Percentiles rank a stretch among this genome's conserved stretches.
Conservation (phyloP, 2,329 filamentous ascomycete genomes). For the Dactylella cylindrospora region DNA sequence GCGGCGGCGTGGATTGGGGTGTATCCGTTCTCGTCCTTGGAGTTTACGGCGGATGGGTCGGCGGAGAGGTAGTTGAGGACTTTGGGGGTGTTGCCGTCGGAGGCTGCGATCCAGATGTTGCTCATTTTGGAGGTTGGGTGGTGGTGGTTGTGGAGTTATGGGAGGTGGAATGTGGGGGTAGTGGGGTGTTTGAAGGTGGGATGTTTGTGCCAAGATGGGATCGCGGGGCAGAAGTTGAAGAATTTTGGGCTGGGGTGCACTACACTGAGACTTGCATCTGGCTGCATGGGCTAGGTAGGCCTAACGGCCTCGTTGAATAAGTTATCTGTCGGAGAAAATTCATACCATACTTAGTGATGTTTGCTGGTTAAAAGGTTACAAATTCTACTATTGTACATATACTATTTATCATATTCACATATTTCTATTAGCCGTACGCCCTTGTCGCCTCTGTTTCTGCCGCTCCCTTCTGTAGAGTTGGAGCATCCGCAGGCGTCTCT, state of each 20-base stretch:
- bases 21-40: slow-evolving; percentile 89
- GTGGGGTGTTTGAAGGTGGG: slow-evolving; percentile 25
- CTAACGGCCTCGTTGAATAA: too few relatives aligned
- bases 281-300: neutral
- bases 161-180: neutral
- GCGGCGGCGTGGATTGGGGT: slow-evolving; percentile 89
- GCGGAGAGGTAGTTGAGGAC: slow-evolving; percentile 73
- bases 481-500: neutral
- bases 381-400: too few relatives aligned
- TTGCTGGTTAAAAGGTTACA: too few relatives aligned
- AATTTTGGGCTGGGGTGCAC: neutral
- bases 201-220: slow-evolving; percentile 31
- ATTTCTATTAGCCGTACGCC: too few relatives aligned
- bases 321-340: too few relatives aligned
- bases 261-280: too few relatives aligned
- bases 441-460: too few relatives aligned
- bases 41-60: slow-evolving; percentile 72
- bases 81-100: slow-evolving; percentile 74
- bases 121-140: slow-evolving; percentile 7
- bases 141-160: neutral
- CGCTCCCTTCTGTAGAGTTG: too few relatives aligned
- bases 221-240: slow-evolving; percentile 12
- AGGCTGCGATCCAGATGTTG: slow-evolving; percentile 55
- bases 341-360: too few relatives aligned
- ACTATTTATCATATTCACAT: too few relatives aligned